A percentile compares a stretch with the other conserved stretches of the same genome.
Evolutionary conservation across 1,284 basidiomycete genomes (phyloP).

Genomic region (Cutaneotrichosporon dermatis): DNA sequence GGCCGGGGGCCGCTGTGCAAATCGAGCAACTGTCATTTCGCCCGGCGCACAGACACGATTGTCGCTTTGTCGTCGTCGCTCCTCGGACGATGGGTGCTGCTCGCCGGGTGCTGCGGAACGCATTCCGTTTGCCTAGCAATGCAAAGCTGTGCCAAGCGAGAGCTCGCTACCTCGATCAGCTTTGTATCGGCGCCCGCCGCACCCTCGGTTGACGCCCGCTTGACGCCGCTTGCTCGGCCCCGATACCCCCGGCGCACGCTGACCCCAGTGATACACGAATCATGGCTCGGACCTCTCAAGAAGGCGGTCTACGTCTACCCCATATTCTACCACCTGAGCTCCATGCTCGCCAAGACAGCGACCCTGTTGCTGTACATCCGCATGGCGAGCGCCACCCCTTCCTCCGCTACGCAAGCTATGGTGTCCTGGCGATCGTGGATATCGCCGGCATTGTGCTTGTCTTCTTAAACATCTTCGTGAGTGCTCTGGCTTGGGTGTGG

Average conservation of each 20-base stretch:
- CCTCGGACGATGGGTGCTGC: background rate
- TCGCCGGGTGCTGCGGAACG: background rate
- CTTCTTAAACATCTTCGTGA: slow-evolving; percentile 44
- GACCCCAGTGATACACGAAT: slow-evolving; percentile 20
- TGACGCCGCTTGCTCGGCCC: too few relatives aligned
- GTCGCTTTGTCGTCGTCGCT: background rate
- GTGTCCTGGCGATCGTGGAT: slow-evolving; percentile 39
- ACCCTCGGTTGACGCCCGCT: too few relatives aligned
- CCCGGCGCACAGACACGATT: background rate
- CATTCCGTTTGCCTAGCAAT: background rate
- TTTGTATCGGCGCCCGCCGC: too few relatives aligned
- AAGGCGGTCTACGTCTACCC: slow-evolving; percentile 42
- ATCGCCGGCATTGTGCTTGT: slow-evolving; percentile 43
- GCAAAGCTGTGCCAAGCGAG: background rate
- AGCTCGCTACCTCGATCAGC: too few relatives aligned
- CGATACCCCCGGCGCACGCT: background rate
- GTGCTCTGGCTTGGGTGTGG: background rate
- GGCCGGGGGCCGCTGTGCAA: too few relatives aligned
- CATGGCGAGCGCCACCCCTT: slow-evolving; percentile 45
- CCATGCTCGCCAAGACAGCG: slow-evolving; percentile 46
- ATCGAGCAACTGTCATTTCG: background rate
- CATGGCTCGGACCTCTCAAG: slow-evolving; percentile 26
- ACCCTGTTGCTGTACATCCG: slow-evolving; percentile 47
- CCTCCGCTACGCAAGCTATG: slow-evolving; percentile 40
- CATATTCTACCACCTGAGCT: slow-evolving; percentile 44